Conservation (phyloP, 768 basidiomycete genomes). For the Tylopilus intermedius region DNA sequence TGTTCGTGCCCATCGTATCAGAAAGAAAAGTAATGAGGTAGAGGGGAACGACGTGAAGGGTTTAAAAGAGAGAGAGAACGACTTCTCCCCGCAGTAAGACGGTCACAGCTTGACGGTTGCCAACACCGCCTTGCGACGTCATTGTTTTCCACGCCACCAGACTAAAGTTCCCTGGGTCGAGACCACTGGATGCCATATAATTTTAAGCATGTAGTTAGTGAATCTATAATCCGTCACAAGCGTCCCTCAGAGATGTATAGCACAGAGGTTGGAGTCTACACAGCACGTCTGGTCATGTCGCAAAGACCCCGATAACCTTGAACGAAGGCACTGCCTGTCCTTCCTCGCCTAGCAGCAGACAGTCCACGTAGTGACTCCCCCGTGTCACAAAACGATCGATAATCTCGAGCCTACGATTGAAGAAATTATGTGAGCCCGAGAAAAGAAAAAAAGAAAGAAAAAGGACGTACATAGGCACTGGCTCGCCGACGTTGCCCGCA, state of each 20-base stretch:
- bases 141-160: constrained; percentile 22
- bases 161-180: too few relatives aligned
- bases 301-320: constrained; percentile 88
- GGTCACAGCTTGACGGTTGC: too few relatives aligned
- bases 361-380: constrained; percentile 93
- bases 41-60: background rate
- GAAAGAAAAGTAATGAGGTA: background rate
- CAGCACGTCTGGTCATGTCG: constrained; percentile 43
- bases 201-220: background rate
- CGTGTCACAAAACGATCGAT: constrained; percentile 84
- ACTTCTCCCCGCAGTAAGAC: background rate
- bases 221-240: background rate
- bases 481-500: constrained; percentile 56
- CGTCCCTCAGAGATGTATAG: background rate
- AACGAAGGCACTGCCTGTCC: constrained; percentile 74
- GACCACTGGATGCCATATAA: background rate
- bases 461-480: constrained; percentile 60
- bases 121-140: constrained; percentile 16
- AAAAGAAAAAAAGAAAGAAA: background rate
- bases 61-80: background rate
- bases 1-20: constrained; percentile 13
- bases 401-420: constrained; percentile 55
- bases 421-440: constrained; percentile 1
- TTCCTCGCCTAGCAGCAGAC: constrained; percentile 82
- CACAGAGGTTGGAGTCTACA: background rate